phyloP scores from a whole-genome alignment of 257 asterid species.

The Solanum pimpinellifolium region DNA sequence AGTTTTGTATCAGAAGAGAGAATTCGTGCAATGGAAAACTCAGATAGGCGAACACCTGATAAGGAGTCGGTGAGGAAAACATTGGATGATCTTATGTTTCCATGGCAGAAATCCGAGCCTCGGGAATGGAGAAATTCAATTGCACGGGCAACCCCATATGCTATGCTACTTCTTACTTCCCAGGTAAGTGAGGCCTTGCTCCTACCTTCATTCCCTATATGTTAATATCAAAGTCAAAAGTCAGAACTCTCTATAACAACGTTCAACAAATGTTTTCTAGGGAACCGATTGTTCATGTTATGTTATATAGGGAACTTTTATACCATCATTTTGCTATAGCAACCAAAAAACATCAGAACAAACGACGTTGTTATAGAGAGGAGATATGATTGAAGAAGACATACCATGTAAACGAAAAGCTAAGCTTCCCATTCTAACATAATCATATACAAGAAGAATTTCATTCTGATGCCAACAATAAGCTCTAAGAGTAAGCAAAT shows the following conservation, averaged over 20 bases:
- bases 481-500: slow-evolving; percentile 8
- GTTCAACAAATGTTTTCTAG: background rate
- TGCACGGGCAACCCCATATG: slow-evolving; percentile 12
- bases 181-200: slow-evolving; percentile 10
- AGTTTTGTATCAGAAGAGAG: background rate
- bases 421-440: slow-evolving; percentile 16
- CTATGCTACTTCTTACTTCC: slow-evolving; percentile 15
- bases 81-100: slow-evolving; percentile 22
- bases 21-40: slow-evolving; percentile 1
- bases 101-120: slow-evolving; percentile 14
- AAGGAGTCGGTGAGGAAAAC: slow-evolving; percentile 6
- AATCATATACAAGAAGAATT: slow-evolving; percentile 13
- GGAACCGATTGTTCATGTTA: background rate
- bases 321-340: background rate
- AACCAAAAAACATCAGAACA: background rate
- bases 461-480: slow-evolving; percentile 1
- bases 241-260: background rate
- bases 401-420: slow-evolving; percentile 21
- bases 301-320: background rate
- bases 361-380: background rate
- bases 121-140: slow-evolving; percentile 11
- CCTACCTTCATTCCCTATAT: slow-evolving; percentile 7
- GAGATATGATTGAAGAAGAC: background rate
- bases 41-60: slow-evolving; percentile 7
- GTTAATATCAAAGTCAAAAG: background rate